A percentile compares a stretch with the other conserved stretches of the same genome.
Evolutionary conservation across 805 yeast species (phyloP).

Genomic region (Yarrowia sp.): DNA sequence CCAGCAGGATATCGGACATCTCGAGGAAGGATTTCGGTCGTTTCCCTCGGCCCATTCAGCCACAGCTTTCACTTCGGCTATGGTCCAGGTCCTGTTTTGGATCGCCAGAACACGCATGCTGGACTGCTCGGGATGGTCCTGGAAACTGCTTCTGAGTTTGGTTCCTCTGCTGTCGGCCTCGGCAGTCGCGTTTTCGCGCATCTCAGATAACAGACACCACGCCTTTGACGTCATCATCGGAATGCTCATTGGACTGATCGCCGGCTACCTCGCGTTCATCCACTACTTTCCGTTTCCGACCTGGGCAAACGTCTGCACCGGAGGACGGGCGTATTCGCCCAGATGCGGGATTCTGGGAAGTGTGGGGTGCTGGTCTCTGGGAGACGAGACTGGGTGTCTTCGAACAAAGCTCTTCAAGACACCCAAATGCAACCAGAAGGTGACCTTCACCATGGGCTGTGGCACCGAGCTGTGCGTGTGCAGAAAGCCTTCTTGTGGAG

Average conservation of each 20-base stretch:
- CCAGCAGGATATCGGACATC: conserved; percentile 5
- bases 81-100: conserved; percentile 11
- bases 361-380: conserved; percentile 11
- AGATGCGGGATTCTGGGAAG: conserved; percentile 13
- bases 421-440: not conserved
- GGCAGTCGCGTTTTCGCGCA: conserved; percentile 8
- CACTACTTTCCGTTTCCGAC: conserved; percentile 29
- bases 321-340: conserved; percentile 21
- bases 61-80: conserved; percentile 11
- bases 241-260: conserved; percentile 10
- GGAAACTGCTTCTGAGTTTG: conserved; percentile 10
- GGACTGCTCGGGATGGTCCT: conserved; percentile 1
- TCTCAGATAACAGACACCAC: conserved; percentile 21
- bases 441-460: conserved; percentile 7
- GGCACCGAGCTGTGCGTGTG: conserved; percentile 10
- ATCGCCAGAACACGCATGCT: not conserved
- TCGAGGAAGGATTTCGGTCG: conserved; percentile 18
- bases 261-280: conserved; percentile 13
- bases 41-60: conserved; percentile 19
- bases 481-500: not conserved
- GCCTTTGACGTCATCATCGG: conserved; percentile 9
- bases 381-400: conserved; percentile 14
- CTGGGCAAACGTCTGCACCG: not conserved
- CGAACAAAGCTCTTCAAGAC: conserved; percentile 6
- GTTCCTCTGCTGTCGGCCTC: conserved; percentile 12